Conservation (phyloP, 139 green algal species). For the Auxenochlorella pyrenoidosa region DNA sequence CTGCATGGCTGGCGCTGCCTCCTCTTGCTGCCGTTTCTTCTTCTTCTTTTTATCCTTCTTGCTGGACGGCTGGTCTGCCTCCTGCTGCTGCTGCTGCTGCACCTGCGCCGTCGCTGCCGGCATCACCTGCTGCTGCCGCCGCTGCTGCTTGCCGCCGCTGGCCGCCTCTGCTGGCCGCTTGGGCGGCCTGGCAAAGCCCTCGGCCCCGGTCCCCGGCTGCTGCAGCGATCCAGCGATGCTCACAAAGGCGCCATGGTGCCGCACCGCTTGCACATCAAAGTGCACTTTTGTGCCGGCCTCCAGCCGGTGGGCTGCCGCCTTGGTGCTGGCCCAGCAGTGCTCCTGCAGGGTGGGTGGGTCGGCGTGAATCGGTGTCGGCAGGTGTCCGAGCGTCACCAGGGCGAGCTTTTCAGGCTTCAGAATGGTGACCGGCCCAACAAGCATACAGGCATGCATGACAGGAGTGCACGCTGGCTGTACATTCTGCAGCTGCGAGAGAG, state of each 20-base stretch:
- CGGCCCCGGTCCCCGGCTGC: constrained; percentile 24
- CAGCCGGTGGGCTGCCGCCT: constrained; percentile 30
- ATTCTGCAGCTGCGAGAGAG: too few species aligned
- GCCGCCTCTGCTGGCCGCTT: not conserved
- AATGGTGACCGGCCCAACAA: too few species aligned
- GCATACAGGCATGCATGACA: too few species aligned
- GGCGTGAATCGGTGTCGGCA: not conserved
- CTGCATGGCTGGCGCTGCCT: not conserved
- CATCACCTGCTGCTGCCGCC: not conserved
- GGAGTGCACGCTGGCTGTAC: too few species aligned
- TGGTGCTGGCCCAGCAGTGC: constrained; percentile 37
- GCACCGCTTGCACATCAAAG: constrained; percentile 42
- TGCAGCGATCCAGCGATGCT: constrained; percentile 44
- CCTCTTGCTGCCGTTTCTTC: not conserved
- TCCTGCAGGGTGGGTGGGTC: constrained; percentile 10
- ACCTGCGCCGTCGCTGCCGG: constrained; percentile 4
- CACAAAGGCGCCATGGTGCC: constrained; percentile 40
- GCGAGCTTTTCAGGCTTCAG: too few species aligned
- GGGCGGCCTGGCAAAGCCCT: constrained; percentile 15
- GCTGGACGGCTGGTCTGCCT: not conserved
- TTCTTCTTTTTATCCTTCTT: constrained; percentile 10
- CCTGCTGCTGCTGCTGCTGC: not conserved
- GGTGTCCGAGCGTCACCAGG: not conserved
- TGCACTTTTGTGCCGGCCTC: constrained; percentile 35
- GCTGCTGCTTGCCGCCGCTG: not conserved